phyloP scores from a whole-genome alignment of 1,139 yeast species.

The Saccharomyces pastorianus region DNA sequence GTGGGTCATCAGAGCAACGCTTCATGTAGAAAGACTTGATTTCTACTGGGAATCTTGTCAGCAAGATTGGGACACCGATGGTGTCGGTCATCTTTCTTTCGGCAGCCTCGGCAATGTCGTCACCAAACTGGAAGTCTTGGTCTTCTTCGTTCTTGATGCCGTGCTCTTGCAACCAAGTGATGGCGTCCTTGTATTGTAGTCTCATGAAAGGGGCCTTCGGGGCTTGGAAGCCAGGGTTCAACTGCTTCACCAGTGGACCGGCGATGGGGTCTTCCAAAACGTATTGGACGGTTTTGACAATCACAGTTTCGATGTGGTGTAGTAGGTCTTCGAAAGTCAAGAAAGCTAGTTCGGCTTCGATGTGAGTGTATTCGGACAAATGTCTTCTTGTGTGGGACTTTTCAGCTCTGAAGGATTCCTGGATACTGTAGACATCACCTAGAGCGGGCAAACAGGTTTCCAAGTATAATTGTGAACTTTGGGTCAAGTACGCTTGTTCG shows the following conservation, averaged over 20 bases:
- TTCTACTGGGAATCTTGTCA: conserved; percentile 92
- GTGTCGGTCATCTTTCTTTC: conserved; percentile 97
- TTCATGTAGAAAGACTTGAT: conserved; percentile 97
- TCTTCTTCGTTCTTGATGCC: conserved; percentile 94
- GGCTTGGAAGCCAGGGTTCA: conserved; percentile 82
- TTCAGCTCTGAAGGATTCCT: conserved; percentile 98
- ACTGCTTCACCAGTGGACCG: conserved; percentile 79
- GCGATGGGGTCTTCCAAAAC: conserved; percentile 85
- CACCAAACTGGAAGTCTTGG: conserved; percentile 87
- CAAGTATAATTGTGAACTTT: conserved; percentile 90
- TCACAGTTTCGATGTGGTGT: conserved; percentile 71
- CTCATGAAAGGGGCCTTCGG: conserved; percentile 86
- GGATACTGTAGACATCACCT: conserved; percentile 95
- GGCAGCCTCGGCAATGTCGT: conserved; percentile 98
- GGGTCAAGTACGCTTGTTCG: conserved; percentile 92
- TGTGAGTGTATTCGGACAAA: conserved; percentile 90
- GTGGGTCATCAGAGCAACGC: conserved; percentile 81
- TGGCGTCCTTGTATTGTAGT: conserved; percentile 83
- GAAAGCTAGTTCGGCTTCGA: conserved; percentile 90
- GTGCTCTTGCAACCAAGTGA: conserved; percentile 94
- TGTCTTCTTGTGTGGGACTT: conserved; percentile 98
- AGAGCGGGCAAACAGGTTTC: conserved; percentile 94
- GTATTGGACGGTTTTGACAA: conserved; percentile 61
- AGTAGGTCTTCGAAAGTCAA: conserved; percentile 79
- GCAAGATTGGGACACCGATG: conserved; percentile 83